phyloP scores from a whole-genome alignment of 139 green algal species.

The Tetratostichococcus sp. region DNA sequence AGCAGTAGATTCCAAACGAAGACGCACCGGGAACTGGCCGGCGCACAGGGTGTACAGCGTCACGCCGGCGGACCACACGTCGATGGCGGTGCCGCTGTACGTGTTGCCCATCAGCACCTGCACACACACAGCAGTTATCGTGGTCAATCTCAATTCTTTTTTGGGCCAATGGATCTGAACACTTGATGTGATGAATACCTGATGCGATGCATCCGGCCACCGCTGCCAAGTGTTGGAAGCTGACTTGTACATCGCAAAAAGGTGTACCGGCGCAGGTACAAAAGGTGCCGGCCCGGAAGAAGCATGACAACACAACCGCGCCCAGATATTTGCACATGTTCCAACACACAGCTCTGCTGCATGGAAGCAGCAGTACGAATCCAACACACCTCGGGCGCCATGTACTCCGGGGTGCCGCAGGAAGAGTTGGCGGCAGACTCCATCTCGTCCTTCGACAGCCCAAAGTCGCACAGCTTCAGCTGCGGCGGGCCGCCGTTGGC shows the following conservation, averaged over 20 bases:
- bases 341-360: too few relatives aligned
- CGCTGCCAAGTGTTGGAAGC: too few relatives aligned
- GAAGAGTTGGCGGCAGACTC: conserved; percentile 36
- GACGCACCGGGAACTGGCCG: background rate
- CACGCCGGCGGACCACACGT: conserved; percentile 62
- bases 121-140: background rate
- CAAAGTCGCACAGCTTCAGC: conserved; percentile 97
- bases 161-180: too few relatives aligned
- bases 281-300: too few relatives aligned
- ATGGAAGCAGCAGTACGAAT: too few relatives aligned
- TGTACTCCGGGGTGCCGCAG: conserved; percentile 28
- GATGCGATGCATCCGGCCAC: too few relatives aligned
- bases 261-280: too few relatives aligned
- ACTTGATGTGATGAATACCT: too few relatives aligned
- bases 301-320: conserved; percentile 17
- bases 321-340: conserved; percentile 1
- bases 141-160: conserved; percentile 11
- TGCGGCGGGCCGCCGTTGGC: conserved; percentile 50
- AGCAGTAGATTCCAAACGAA: too few relatives aligned
- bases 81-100: conserved; percentile 43
- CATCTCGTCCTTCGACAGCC: conserved; percentile 31
- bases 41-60: conserved; percentile 51
- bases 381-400: conserved; percentile 27
- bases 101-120: background rate
- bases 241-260: too few relatives aligned